Conservation (phyloP, 768 basidiomycete species). For the Leucocoprinus sp. region DNA sequence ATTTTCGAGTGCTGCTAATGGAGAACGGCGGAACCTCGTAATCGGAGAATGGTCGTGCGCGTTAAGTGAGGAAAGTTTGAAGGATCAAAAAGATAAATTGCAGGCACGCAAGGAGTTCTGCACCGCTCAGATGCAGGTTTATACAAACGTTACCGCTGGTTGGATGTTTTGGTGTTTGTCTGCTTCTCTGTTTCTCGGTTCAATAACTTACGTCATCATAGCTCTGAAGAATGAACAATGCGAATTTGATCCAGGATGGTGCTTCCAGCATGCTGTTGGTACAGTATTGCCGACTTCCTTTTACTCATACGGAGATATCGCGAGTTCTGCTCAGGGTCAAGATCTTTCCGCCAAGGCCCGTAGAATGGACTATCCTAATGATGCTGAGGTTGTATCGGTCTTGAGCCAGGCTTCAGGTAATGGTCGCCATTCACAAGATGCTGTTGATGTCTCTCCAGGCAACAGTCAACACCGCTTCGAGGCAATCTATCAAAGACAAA, state of each 20-base stretch:
- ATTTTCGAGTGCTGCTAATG: slow-evolving; percentile 18
- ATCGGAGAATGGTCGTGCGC: slow-evolving; percentile 83
- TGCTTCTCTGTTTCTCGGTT: neutral
- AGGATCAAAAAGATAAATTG: slow-evolving; percentile 35
- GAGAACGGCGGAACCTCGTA: slow-evolving; percentile 43
- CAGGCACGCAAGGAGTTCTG: slow-evolving; percentile 47
- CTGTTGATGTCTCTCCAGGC: neutral
- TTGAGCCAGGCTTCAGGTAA: slow-evolving; percentile 8
- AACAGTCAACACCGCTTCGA: slow-evolving; percentile 20
- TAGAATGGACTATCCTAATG: slow-evolving; percentile 12
- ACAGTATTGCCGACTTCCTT: slow-evolving; percentile 49
- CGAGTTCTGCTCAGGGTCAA: slow-evolving; percentile 2
- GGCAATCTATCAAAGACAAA: slow-evolving; percentile 17
- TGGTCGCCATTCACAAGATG: neutral
- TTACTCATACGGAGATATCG: slow-evolving; percentile 33
- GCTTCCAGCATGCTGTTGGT: slow-evolving; percentile 55
- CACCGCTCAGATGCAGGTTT: slow-evolving; percentile 48
- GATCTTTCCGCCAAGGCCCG: slow-evolving; percentile 6
- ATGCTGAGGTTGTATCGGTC: slow-evolving; percentile 10
- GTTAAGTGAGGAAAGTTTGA: slow-evolving; percentile 52
- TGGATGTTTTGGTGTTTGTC: slow-evolving; percentile 66
- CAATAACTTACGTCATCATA: slow-evolving; percentile 15
- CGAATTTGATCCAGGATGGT: slow-evolving; percentile 55
- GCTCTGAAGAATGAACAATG: slow-evolving; percentile 59
- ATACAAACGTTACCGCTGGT: slow-evolving; percentile 46